Evolutionary conservation across 176 grass and related monocot species (phyloP).

Genomic region (Alloteropsis semialata): DNA sequence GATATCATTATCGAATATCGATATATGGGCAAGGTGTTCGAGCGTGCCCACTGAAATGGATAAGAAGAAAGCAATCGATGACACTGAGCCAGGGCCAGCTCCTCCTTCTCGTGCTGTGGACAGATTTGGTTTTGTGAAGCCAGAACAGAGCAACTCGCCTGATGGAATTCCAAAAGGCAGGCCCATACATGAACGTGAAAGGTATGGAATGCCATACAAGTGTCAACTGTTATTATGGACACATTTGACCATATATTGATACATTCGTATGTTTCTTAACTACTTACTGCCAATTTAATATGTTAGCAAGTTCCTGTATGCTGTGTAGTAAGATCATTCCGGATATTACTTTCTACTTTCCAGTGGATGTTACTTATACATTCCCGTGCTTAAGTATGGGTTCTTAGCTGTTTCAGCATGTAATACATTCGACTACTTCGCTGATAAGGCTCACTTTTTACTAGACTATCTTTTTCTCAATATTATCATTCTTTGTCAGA

Average conservation of each 20-base stretch:
- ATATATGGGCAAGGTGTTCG: background rate
- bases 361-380: background rate
- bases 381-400: background rate
- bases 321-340: background rate
- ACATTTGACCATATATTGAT: background rate
- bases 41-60: slow-evolving; percentile 41
- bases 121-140: slow-evolving; percentile 71
- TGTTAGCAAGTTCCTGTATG: background rate
- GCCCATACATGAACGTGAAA: slow-evolving; percentile 51
- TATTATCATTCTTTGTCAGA: background rate
- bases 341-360: background rate
- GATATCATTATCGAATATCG: background rate
- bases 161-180: slow-evolving; percentile 48
- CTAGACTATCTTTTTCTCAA: slow-evolving; percentile 1
- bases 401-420: background rate
- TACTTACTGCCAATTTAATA: background rate
- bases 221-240: background rate
- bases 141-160: slow-evolving; percentile 48
- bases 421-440: background rate
- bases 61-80: slow-evolving; percentile 55
- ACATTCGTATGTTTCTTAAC: background rate
- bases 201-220: slow-evolving; percentile 13
- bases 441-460: background rate
- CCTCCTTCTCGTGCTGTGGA: slow-evolving; percentile 49
- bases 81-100: slow-evolving; percentile 49